These are phyloP conservation scores for Citrus medica DNA, from an alignment of 345 rosid genomes.

Conservation along the genomic window DNA sequence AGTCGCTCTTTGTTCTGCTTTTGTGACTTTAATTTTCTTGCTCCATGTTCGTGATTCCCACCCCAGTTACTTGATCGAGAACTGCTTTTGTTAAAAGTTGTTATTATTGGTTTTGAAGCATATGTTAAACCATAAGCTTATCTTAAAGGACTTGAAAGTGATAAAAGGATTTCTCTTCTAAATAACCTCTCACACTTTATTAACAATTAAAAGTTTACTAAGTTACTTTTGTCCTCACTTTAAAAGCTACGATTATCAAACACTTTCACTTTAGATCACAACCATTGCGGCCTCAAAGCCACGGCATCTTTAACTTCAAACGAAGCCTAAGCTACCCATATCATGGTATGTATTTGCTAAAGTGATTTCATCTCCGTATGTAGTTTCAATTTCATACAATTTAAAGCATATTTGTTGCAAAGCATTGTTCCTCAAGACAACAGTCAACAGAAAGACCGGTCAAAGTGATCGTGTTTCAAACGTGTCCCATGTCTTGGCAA, in stretches of 20 bases:
- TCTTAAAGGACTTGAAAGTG: background rate
- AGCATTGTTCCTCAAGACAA: too few species aligned
- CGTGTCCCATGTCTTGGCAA: slow-evolving; percentile 29
- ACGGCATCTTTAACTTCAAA: too few species aligned
- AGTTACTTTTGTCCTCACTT: too few species aligned
- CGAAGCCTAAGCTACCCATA: too few species aligned
- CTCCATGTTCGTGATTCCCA: background rate
- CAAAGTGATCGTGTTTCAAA: slow-evolving; percentile 6
- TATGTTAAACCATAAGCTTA: background rate
- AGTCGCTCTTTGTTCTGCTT: background rate
- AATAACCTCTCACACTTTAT: background rate
- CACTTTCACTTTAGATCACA: too few species aligned
- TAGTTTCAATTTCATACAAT: too few species aligned
- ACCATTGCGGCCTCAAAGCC: too few species aligned
- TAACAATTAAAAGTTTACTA: too few species aligned
- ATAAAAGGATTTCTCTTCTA: background rate
- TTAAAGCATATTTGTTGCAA: too few species aligned
- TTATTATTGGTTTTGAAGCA: background rate
- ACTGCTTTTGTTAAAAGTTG: background rate
- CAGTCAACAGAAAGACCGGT: background rate
- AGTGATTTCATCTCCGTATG: too few species aligned
- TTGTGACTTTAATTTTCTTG: background rate
- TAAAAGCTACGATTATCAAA: too few species aligned
- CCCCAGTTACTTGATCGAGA: background rate
- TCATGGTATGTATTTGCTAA: too few species aligned